Evolutionary conservation across 2,329 filamentous ascomycete genomes (phyloP).

Genomic region (Beauveria pseudobassiana): DNA sequence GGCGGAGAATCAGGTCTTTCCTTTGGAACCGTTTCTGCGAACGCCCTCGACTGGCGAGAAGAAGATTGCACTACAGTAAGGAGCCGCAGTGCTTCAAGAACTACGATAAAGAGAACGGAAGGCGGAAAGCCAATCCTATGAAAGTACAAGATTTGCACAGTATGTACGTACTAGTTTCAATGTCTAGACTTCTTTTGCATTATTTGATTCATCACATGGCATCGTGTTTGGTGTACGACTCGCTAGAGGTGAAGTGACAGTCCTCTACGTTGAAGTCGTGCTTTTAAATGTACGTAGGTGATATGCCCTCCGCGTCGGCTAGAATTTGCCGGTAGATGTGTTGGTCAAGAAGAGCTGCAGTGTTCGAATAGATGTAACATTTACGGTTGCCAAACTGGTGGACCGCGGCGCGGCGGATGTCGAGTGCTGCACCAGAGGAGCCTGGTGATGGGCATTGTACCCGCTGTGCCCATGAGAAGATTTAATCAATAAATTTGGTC

Average conservation of each 20-base stretch:
- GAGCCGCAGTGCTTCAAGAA: background rate
- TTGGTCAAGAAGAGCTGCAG: background rate
- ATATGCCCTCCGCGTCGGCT: background rate
- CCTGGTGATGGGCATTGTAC: background rate
- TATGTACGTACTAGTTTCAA: background rate
- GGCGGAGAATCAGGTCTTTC: slow-evolving; percentile 46
- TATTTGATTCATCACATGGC: too few species aligned
- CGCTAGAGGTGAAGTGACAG: background rate
- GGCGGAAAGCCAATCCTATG: background rate
- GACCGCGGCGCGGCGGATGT: background rate
- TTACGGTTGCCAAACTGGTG: background rate
- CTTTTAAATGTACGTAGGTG: background rate
- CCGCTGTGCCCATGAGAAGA: background rate
- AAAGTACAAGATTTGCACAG: background rate
- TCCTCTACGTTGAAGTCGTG: background rate
- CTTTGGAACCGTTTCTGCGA: slow-evolving; percentile 38
- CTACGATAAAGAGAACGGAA: too few species aligned
- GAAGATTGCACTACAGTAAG: background rate
- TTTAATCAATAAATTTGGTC: background rate
- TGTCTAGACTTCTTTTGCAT: too few species aligned
- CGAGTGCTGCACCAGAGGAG: background rate
- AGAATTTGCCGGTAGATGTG: background rate
- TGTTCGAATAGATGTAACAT: background rate
- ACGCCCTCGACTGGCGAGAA: background rate
- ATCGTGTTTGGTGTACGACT: background rate